Evolutionary conservation across 345 rosid species (phyloP).

Genomic region (Ailanthus altissimus): DNA sequence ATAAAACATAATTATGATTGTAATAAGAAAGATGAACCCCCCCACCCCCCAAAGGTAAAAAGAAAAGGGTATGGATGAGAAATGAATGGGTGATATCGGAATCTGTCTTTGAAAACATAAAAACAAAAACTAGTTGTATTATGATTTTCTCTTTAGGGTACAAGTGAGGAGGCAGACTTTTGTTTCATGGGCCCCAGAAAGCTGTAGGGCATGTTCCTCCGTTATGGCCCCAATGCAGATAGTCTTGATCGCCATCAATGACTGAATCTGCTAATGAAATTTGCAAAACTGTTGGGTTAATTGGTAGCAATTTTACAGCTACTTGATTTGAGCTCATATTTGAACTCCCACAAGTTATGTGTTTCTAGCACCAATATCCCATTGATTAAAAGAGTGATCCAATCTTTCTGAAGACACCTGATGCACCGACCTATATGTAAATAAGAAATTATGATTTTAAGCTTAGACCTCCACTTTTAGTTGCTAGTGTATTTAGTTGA

Average conservation of each 20-base stretch:
- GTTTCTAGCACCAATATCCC: no score
- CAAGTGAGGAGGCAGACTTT: not conserved
- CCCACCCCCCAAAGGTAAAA: not conserved
- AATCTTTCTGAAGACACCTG: no score
- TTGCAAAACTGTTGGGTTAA: not conserved
- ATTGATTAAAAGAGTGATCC: no score
- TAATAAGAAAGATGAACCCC: not conserved
- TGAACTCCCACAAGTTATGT: no score
- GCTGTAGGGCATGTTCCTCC: constrained; percentile 22
- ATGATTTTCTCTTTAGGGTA: not conserved
- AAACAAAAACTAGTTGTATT: constrained; percentile 8
- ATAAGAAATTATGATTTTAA: no score
- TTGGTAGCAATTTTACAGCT: not conserved
- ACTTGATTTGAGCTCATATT: not conserved
- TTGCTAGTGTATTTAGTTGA: no score
- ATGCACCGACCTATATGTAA: no score
- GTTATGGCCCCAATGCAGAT: constrained; percentile 1
- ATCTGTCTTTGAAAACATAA: not conserved
- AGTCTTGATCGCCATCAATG: not conserved
- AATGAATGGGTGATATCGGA: not conserved
- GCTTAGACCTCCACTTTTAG: no score
- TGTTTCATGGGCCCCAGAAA: constrained; percentile 24
- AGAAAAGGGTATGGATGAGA: not conserved
- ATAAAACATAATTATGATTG: constrained; percentile 12
- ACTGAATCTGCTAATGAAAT: constrained; percentile 8